phyloP scores from a whole-genome alignment of 768 basidiomycete species.

The Macrocybe gigantea region DNA sequence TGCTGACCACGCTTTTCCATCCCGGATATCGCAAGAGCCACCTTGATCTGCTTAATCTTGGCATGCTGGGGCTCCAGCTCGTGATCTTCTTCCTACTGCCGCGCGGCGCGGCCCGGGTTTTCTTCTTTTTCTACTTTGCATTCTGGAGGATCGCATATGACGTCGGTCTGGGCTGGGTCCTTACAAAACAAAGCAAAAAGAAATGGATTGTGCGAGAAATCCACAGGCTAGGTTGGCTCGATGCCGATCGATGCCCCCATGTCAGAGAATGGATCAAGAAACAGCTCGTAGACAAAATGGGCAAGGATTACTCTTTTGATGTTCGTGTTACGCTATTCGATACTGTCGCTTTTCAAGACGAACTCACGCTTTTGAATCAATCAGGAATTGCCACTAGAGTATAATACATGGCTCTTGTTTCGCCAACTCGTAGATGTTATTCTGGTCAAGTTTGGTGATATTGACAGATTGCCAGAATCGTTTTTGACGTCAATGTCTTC shows the following conservation, averaged over 20 bases:
- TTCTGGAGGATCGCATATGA: slow-evolving; percentile 94
- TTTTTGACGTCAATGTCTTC: neutral
- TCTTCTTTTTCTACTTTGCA: slow-evolving; percentile 88
- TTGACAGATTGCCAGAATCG: neutral
- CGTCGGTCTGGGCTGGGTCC: slow-evolving; percentile 87
- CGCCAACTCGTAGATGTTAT: slow-evolving; percentile 93
- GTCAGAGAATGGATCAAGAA: slow-evolving; percentile 79
- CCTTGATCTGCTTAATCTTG: slow-evolving; percentile 81
- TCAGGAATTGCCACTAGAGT: slow-evolving; percentile 88
- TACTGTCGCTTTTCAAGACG: neutral
- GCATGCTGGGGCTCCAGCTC: slow-evolving; percentile 71
- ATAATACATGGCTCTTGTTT: slow-evolving; percentile 95
- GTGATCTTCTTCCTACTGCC: slow-evolving; percentile 67
- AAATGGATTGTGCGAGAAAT: slow-evolving; percentile 88
- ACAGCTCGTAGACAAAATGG: slow-evolving; percentile 91
- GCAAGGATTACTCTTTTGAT: slow-evolving; percentile 88
- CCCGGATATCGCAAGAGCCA: slow-evolving; percentile 84
- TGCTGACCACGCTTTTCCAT: slow-evolving; percentile 79
- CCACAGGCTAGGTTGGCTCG: slow-evolving; percentile 83
- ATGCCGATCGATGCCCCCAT: slow-evolving; percentile 53
- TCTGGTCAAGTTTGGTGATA: slow-evolving; percentile 74
- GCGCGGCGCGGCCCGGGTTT: slow-evolving; percentile 42
- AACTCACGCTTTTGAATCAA: slow-evolving; percentile 3
- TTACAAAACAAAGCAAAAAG: slow-evolving; percentile 93
- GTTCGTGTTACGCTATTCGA: slow-evolving; percentile 21